phyloP scores from a whole-genome alignment of 1,139 yeast species.

The Geotrichum restrictum region DNA sequence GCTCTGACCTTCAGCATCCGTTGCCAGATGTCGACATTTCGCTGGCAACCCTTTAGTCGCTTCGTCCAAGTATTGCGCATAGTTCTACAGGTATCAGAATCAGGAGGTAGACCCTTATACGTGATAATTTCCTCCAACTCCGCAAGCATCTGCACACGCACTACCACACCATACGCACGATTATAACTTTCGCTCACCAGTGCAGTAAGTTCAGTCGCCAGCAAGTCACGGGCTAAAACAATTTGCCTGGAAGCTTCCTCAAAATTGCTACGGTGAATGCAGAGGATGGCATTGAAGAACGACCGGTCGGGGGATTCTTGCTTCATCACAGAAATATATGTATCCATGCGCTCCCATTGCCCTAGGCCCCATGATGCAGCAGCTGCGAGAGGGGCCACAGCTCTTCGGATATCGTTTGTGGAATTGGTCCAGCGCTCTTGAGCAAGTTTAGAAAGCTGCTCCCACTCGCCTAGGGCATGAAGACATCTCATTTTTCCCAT shows the following conservation, averaged over 20 bases:
- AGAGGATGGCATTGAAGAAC: slow-evolving; percentile 84
- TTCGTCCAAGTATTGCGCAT: slow-evolving; percentile 94
- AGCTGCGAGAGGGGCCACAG: slow-evolving; percentile 95
- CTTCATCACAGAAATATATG: slow-evolving; percentile 85
- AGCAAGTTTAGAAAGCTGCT: slow-evolving; percentile 79
- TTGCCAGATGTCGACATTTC: slow-evolving; percentile 98
- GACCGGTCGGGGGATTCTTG: slow-evolving; percentile 90
- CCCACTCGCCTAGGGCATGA: slow-evolving; percentile 99
- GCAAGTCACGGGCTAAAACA: slow-evolving; percentile 74
- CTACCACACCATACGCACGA: slow-evolving; percentile 95
- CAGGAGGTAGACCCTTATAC: slow-evolving; percentile 79
- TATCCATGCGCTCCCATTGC: slow-evolving; percentile 95
- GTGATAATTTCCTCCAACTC: slow-evolving; percentile 92
- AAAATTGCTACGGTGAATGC: slow-evolving; percentile 81
- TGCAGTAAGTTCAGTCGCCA: slow-evolving; percentile 92
- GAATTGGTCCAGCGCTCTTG: slow-evolving; percentile 79
- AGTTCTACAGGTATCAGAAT: slow-evolving; percentile 62
- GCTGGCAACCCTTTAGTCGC: slow-evolving; percentile 85
- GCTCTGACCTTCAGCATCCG: slow-evolving; percentile 91
- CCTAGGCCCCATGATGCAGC: slow-evolving; percentile 99
- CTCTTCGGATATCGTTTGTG: slow-evolving; percentile 66
- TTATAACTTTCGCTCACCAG: slow-evolving; percentile 92
- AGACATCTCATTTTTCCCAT: slow-evolving; percentile 98
- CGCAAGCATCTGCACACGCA: slow-evolving; percentile 93
- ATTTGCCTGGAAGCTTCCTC: slow-evolving; percentile 78